These are phyloP conservation scores for Collybia nuda DNA, from an alignment of 768 basidiomycete genomes.

Conservation along the genomic window DNA sequence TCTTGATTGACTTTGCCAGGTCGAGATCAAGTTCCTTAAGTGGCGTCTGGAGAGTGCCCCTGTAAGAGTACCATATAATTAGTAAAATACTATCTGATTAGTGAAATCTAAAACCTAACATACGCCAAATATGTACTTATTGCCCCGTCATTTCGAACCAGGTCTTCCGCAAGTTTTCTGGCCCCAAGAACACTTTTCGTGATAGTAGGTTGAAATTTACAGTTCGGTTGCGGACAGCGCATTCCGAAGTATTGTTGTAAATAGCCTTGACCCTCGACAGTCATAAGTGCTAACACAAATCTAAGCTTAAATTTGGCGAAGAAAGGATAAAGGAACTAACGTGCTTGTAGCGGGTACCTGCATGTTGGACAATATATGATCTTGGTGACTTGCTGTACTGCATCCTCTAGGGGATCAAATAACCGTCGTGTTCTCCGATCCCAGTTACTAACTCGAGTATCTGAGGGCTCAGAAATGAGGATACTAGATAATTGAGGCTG, in stretches of 20 bases:
- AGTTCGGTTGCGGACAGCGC: neutral
- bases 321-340: neutral
- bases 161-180: constrained; percentile 12
- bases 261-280: constrained; percentile 7
- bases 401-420: constrained; percentile 13
- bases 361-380: constrained; percentile 22
- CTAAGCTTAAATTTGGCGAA: neutral
- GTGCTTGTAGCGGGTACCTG: neutral
- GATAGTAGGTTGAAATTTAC: neutral
- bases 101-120: neutral
- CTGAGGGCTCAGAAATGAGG: neutral
- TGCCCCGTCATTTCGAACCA: constrained; percentile 4
- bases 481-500: neutral
- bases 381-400: constrained; percentile 5
- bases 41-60: constrained; percentile 9
- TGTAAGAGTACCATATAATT: neutral
- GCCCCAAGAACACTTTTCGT: constrained; percentile 6
- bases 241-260: constrained; percentile 10
- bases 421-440: constrained; percentile 1
- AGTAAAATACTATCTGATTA: neutral
- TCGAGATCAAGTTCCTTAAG: neutral
- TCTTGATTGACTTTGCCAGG: constrained; percentile 1
- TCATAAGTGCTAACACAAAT: constrained; percentile 6
- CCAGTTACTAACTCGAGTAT: constrained; percentile 1
- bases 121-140: constrained; percentile 7